Evolutionary conservation across 768 basidiomycete species (phyloP).

Genomic region (Daedalea quercina): DNA sequence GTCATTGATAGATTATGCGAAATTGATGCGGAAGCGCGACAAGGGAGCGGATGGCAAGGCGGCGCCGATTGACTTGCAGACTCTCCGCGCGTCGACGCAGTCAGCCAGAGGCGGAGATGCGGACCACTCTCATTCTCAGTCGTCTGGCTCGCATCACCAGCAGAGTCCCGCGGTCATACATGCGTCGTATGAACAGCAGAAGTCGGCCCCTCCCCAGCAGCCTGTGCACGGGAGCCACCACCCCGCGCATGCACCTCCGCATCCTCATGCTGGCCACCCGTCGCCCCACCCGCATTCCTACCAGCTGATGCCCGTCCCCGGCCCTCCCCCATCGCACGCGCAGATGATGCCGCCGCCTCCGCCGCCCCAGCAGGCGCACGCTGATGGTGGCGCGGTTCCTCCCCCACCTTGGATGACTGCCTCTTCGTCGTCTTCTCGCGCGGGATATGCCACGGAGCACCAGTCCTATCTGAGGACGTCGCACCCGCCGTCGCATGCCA

Average conservation of each 20-base stretch:
- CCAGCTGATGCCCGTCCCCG: conserved; percentile 15
- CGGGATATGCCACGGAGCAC: conserved; percentile 22
- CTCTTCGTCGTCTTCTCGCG: conserved; percentile 5
- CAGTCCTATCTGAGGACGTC: conserved; percentile 44
- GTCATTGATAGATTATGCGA: conserved; percentile 60
- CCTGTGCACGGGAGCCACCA: conserved; percentile 3
- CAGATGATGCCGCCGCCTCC: conserved; percentile 19
- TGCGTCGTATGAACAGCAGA: conserved; percentile 12
- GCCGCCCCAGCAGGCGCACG: conserved; percentile 11
- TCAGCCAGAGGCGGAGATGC: conserved; percentile 18
- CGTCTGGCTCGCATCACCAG: conserved; percentile 2
- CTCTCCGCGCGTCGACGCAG: conserved; percentile 52
- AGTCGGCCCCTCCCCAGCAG: conserved; percentile 7
- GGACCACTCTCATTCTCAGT: conserved; percentile 9
- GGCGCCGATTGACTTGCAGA: conserved; percentile 65
- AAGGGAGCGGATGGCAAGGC: conserved; percentile 55
- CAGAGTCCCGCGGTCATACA: conserved; percentile 5
- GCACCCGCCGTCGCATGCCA: conserved; percentile 32
- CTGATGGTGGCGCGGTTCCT: conserved; percentile 12
- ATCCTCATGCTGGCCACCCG: not conserved
- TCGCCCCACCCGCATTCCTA: conserved; percentile 14
- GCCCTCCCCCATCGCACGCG: conserved; percentile 6
- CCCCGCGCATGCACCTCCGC: not conserved
- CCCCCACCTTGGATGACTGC: conserved; percentile 18
- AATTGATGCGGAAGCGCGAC: conserved; percentile 73